These are phyloP conservation scores for Lentinula boryana DNA, from an alignment of 768 basidiomycete genomes.

Conservation along the genomic window DNA sequence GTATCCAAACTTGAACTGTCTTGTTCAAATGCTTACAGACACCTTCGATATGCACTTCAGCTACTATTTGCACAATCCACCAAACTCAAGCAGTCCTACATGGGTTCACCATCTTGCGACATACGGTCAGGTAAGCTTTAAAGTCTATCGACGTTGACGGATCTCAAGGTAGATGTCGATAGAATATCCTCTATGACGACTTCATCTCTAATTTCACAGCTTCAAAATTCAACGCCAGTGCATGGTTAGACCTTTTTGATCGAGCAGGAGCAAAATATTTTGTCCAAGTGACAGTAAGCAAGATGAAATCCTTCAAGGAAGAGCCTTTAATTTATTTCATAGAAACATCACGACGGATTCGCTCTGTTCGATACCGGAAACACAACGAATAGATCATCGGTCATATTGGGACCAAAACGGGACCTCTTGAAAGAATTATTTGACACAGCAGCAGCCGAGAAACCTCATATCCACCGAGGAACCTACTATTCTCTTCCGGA, in stretches of 20 bases:
- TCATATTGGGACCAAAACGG: slow-evolving; percentile 42
- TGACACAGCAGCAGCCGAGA: slow-evolving; percentile 40
- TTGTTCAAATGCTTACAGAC: not conserved
- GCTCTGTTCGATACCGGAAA: slow-evolving; percentile 49
- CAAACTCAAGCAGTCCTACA: slow-evolving; percentile 30
- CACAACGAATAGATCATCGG: slow-evolving; percentile 44
- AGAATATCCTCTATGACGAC: slow-evolving; percentile 51
- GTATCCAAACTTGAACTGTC: slow-evolving; percentile 12
- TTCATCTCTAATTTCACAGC: slow-evolving; percentile 52
- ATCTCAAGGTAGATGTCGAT: not conserved
- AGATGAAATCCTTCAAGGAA: not conserved
- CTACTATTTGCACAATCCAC: slow-evolving; percentile 31
- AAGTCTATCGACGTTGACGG: not conserved
- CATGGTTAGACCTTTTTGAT: slow-evolving; percentile 50
- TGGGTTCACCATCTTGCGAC: slow-evolving; percentile 44
- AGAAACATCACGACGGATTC: slow-evolving; percentile 64
- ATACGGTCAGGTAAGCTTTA: slow-evolving; percentile 31
- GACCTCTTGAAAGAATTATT: slow-evolving; percentile 48
- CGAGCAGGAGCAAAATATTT: slow-evolving; percentile 58
- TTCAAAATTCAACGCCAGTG: slow-evolving; percentile 45
- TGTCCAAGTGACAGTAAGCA: slow-evolving; percentile 44
- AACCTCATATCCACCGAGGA: slow-evolving; percentile 47
- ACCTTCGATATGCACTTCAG: slow-evolving; percentile 13
- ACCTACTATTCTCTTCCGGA: slow-evolving; percentile 56
- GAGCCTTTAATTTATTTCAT: not conserved